phyloP scores from a whole-genome alignment of 345 rosid species.

The Cochlearia excelsa region DNA sequence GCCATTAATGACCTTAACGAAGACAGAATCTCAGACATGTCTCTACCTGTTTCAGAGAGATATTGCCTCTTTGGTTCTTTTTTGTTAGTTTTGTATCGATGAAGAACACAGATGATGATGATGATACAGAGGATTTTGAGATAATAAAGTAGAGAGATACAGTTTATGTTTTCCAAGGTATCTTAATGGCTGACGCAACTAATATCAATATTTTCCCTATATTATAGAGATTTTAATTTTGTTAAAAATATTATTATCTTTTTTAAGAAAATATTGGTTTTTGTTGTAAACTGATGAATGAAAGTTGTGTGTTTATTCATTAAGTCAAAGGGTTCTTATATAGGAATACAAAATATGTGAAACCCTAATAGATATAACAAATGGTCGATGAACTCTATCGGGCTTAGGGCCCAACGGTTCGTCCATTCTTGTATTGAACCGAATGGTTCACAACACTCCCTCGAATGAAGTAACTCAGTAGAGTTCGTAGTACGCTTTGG shows the following conservation, averaged over 20 bases:
- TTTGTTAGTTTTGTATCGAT: neutral
- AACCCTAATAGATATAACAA: too few relatives aligned
- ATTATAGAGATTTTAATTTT: too few relatives aligned
- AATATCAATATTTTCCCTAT: neutral
- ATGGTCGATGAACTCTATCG: too few relatives aligned
- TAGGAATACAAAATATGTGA: too few relatives aligned
- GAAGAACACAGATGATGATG: neutral
- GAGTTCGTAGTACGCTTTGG: too few relatives aligned
- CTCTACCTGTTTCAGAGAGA: neutral
- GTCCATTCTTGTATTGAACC: too few relatives aligned
- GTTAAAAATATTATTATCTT: neutral
- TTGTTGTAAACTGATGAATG: too few relatives aligned
- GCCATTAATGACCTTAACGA: conserved; percentile 82
- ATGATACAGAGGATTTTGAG: conserved; percentile 13
- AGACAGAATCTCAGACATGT: conserved; percentile 60
- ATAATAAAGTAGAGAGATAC: conserved; percentile 1
- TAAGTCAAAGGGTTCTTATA: too few relatives aligned
- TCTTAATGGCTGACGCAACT: conserved; percentile 31
- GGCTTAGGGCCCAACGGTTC: too few relatives aligned
- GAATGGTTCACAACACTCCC: too few relatives aligned
- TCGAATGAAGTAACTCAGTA: too few relatives aligned
- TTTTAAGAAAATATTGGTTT: neutral
- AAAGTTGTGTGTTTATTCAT: too few relatives aligned
- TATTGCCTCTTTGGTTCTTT: neutral
- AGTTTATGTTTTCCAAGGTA: conserved; percentile 15